phyloP scores from a whole-genome alignment of 257 asterid species.

The Plantago ovata region DNA sequence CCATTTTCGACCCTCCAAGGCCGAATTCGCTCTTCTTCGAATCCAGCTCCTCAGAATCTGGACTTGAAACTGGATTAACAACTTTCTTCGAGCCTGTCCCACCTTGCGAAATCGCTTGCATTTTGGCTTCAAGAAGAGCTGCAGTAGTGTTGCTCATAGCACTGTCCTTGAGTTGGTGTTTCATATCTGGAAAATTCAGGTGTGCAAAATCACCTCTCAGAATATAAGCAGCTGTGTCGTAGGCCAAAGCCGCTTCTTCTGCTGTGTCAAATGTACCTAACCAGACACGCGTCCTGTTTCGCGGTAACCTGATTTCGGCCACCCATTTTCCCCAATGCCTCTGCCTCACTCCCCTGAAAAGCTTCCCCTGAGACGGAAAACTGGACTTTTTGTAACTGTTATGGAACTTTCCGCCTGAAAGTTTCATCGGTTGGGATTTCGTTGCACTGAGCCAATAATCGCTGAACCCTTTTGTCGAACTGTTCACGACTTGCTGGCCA shows the following conservation, averaged over 20 bases:
- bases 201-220: conserved; percentile 49
- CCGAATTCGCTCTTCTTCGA: background rate
- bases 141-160: conserved; percentile 28
- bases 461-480: conserved; percentile 39
- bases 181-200: conserved; percentile 40
- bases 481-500: conserved; percentile 22
- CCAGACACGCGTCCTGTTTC: conserved; percentile 47
- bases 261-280: conserved; percentile 50
- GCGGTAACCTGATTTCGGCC: conserved; percentile 46
- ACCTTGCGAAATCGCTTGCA: conserved; percentile 27
- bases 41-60: background rate
- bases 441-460: conserved; percentile 62
- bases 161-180: conserved; percentile 34
- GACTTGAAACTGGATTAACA: background rate
- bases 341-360: conserved; percentile 58
- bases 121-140: conserved; percentile 45
- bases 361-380: conserved; percentile 34
- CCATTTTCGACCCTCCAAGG: background rate
- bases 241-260: conserved; percentile 45
- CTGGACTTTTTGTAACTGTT: conserved; percentile 14
- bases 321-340: conserved; percentile 66
- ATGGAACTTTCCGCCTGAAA: conserved; percentile 14
- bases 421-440: conserved; percentile 61
- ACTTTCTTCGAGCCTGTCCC: conserved; percentile 1
- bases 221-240: conserved; percentile 45